Evolutionary conservation across 768 basidiomycete genomes (phyloP).

Genomic region (Trametes cingulata): DNA sequence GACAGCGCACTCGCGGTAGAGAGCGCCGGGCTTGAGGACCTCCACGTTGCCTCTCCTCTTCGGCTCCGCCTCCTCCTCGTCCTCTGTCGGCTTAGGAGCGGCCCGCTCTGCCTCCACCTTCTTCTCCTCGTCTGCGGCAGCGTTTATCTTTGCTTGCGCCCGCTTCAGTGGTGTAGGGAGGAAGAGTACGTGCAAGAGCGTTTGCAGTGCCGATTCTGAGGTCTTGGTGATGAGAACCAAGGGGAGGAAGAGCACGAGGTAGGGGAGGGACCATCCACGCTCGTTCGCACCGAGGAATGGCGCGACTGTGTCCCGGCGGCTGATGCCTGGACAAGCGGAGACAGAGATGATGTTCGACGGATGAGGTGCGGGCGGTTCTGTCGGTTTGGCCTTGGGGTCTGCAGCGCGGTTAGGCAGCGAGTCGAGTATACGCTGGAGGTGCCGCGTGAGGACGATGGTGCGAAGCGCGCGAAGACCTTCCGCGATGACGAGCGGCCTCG

Average conservation of each 20-base stretch:
- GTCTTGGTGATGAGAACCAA: conserved; percentile 72
- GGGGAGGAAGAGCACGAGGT: conserved; percentile 65
- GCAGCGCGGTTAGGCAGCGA: conserved; percentile 64
- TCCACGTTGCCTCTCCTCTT: conserved; percentile 43
- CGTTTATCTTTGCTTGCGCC: conserved; percentile 32
- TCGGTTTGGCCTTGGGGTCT: conserved; percentile 4
- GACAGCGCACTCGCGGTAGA: conserved; percentile 77
- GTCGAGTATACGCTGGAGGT: conserved; percentile 84
- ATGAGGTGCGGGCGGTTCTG: conserved; percentile 36
- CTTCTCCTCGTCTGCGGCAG: conserved; percentile 27
- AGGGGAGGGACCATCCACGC: conserved; percentile 51
- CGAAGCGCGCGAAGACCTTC: conserved; percentile 71
- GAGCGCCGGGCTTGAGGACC: conserved; percentile 72
- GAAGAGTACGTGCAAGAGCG: conserved; percentile 79
- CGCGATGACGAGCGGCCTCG: conserved; percentile 40
- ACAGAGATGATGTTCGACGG: conserved; percentile 77
- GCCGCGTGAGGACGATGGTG: conserved; percentile 63
- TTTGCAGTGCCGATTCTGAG: conserved; percentile 62
- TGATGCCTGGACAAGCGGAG: conserved; percentile 75
- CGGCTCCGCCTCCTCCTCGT: conserved; percentile 12
- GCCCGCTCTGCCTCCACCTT: conserved; percentile 18
- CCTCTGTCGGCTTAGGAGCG: conserved; percentile 13
- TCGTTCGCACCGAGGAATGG: conserved; percentile 49
- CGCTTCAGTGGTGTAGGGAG: conserved; percentile 77
- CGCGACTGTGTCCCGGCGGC: conserved; percentile 67